Evolutionary conservation across 805 yeast species (phyloP), one percentile per base, ranked within the genome.

Genomic region (Danielia reshetovae): DNA sequence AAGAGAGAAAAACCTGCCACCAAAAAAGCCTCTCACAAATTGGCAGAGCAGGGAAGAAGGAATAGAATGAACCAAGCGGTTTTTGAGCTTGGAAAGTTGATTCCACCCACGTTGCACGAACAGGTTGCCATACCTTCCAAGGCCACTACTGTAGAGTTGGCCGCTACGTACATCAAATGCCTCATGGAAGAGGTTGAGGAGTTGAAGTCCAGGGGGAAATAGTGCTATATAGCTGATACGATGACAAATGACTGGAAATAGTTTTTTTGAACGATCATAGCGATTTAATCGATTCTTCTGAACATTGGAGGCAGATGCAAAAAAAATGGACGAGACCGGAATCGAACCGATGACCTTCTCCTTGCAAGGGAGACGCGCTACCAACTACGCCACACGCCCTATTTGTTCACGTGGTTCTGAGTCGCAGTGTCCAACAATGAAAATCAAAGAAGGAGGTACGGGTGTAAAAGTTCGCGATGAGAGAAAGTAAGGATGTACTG

Each of bases 1-100:
- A 57, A 18, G 35, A 40, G 41, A 4, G 52, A 61, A 26, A 58
- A 65, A 35, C 73, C 75, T 2, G 57, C 63, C 8, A 68, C 74
- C 18, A 81, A 83, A 54, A 79, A 81, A 49, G 75, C 82, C 2
- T 75, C 77, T 27, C 98, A 90, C 59, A 89, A 90, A 55, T 72
- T 86, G 11, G 97, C 98, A 0, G 98, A 90, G 60, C 97, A 93
- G 59, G 97, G 96, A 11, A 72, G 98, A 34, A 74, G 98, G 48
- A 89, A 90, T 57, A 70, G 98, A 43, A 83, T 90, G 81, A 93
- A 93, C 57, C 63, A 69, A 36, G 97, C 97, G 0, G 79, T 90
- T 19, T 77, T 77, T 28, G 95, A 85, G 27, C 65, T 90, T 39
- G 80, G 81, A 7, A 49, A 66, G 7, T 60, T 87, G 42, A 71